Percentiles rank a stretch among this genome's conserved stretches.
Conservation (phyloP, 345 rosid species). For the Aquilaria yunnanensis region DNA sequence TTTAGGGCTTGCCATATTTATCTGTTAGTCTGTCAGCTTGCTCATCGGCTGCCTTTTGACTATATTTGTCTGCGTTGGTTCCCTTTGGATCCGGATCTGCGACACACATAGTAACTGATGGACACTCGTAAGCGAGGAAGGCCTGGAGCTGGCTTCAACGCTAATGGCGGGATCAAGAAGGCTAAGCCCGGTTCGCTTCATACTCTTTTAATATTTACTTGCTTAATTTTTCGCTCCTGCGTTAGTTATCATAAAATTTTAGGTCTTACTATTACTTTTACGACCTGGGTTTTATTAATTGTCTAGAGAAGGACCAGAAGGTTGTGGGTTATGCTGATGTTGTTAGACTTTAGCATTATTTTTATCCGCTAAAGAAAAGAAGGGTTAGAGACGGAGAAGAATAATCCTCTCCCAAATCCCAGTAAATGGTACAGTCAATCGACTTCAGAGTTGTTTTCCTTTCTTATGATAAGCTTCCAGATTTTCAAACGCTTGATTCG, state of each 20-base stretch:
- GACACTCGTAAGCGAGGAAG: slow-evolving; percentile 74
- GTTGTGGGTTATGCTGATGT: neutral
- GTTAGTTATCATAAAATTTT: neutral
- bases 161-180: slow-evolving; percentile 74
- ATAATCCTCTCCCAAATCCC: too few species aligned
- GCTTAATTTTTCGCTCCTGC: too few species aligned
- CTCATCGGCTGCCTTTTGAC: neutral
- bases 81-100: slow-evolving; percentile 30
- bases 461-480: too few species aligned
- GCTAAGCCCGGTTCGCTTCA: slow-evolving; percentile 36
- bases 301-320: too few species aligned
- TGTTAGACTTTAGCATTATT: neutral
- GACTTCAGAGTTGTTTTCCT: too few species aligned
- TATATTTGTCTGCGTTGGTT: neutral
- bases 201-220: neutral
- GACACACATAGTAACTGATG: slow-evolving; percentile 21
- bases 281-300: neutral
- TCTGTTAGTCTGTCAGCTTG: neutral
- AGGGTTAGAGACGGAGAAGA: too few species aligned
- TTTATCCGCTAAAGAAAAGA: neutral
- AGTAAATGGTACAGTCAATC: too few species aligned
- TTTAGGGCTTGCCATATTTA: neutral
- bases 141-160: slow-evolving; percentile 38
- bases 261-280: neutral
- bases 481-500: too few species aligned